These are phyloP conservation scores for Suillus paluster DNA, from an alignment of 768 basidiomycete species.

Conservation along the genomic window DNA sequence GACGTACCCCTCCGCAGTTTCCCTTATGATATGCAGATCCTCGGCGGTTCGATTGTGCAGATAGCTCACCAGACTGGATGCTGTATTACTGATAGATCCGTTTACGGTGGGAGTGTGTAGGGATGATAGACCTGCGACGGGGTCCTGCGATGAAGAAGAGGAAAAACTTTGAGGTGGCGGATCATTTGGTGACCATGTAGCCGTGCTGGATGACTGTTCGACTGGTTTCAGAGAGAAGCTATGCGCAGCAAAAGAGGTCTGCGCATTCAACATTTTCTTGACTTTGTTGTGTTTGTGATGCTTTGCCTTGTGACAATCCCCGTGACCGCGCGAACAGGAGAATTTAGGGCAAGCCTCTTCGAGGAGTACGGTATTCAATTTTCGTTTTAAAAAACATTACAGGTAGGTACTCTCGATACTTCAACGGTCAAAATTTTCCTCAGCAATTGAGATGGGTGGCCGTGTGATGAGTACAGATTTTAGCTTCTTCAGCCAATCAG, in stretches of 20 bases:
- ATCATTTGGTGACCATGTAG: constrained; percentile 9
- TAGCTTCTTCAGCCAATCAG: constrained; percentile 69
- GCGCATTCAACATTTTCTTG: constrained; percentile 38
- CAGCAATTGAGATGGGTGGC: constrained; percentile 7
- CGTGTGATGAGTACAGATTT: constrained; percentile 39
- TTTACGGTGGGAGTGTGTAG: constrained; percentile 8
- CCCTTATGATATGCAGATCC: constrained; percentile 51
- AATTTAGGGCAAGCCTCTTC: constrained; percentile 36
- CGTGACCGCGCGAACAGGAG: constrained; percentile 43
- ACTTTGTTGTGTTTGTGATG: constrained; percentile 42
- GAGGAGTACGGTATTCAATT: not conserved
- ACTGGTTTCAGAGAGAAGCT: constrained; percentile 26
- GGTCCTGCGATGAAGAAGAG: constrained; percentile 12
- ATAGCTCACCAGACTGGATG: constrained; percentile 19
- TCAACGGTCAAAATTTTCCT: not conserved
- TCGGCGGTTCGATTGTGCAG: constrained; percentile 49
- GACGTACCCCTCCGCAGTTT: constrained; percentile 55
- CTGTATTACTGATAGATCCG: constrained; percentile 28
- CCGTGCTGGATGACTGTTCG: constrained; percentile 11
- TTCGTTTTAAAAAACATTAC: not conserved
- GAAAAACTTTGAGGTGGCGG: constrained; percentile 11
- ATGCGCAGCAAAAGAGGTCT: constrained; percentile 33
- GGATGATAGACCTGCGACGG: constrained; percentile 32
- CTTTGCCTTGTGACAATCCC: constrained; percentile 39
- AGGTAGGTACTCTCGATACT: not conserved